Conservation (phyloP, 768 basidiomycete genomes). For the Imleria badia region DNA sequence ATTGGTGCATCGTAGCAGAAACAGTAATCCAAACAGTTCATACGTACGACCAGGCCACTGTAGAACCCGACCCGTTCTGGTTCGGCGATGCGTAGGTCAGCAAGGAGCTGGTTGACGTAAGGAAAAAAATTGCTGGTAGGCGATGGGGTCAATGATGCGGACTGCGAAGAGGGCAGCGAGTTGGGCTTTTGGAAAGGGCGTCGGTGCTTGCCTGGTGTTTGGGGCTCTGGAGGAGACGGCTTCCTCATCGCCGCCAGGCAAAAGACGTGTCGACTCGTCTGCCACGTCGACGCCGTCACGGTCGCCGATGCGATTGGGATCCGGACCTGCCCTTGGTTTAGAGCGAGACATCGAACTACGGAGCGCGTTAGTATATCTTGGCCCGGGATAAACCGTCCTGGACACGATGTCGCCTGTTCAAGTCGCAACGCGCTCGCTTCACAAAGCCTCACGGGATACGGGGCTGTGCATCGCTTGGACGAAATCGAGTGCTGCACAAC, state of each 20-base stretch:
- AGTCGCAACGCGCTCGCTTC: too few species aligned
- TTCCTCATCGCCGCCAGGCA: constrained; percentile 10
- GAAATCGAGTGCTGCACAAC: too few species aligned
- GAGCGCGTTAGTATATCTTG: too few species aligned
- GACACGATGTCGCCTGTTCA: too few species aligned
- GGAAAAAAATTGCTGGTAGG: constrained; percentile 63
- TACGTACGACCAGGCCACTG: constrained; percentile 56
- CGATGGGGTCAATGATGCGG: constrained; percentile 57
- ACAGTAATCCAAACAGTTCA: constrained; percentile 7
- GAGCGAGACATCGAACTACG: not conserved
- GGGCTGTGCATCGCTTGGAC: too few species aligned
- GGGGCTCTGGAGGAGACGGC: not conserved
- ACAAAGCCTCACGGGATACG: too few species aligned
- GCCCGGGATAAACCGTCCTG: not conserved
- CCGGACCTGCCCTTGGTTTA: not conserved
- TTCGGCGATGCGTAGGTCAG: constrained; percentile 50
- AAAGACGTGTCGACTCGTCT: constrained; percentile 17
- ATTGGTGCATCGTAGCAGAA: not conserved
- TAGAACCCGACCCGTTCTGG: constrained; percentile 62
- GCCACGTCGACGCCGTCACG: not conserved
- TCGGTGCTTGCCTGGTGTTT: not conserved
- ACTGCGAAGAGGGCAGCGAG: constrained; percentile 41
- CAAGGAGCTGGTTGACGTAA: constrained; percentile 66
- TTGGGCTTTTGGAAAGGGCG: constrained; percentile 45
- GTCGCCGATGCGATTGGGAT: not conserved